Conservation (phyloP, 2,329 filamentous ascomycete genomes). For the Penicillium sp. region DNA sequence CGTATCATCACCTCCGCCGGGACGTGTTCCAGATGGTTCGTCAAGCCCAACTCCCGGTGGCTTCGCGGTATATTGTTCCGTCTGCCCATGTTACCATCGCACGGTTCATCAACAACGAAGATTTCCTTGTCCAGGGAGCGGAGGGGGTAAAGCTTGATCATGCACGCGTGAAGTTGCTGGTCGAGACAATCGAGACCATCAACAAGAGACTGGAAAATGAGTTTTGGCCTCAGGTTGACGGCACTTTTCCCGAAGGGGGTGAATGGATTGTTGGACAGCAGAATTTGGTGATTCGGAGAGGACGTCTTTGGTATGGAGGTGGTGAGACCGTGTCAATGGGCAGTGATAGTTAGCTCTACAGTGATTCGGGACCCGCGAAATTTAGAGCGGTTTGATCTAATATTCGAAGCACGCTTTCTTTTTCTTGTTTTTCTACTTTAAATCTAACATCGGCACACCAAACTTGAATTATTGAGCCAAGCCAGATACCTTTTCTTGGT, state of each 20-base stretch:
- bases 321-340: slow-evolving; percentile 62
- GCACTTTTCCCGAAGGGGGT: slow-evolving; percentile 52
- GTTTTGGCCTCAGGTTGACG: slow-evolving; percentile 62
- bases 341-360: background rate
- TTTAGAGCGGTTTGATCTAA: no score
- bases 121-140: slow-evolving; percentile 51
- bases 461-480: no score
- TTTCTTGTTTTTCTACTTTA: no score
- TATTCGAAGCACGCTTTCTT: no score
- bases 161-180: slow-evolving; percentile 61
- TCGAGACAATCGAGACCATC: slow-evolving; percentile 71
- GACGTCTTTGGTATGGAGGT: slow-evolving; percentile 84
- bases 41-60: slow-evolving; percentile 65
- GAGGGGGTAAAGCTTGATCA: slow-evolving; percentile 38
- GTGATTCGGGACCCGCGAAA: no score
- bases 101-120: slow-evolving; percentile 69
- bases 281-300: slow-evolving; percentile 70
- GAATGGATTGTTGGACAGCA: slow-evolving; percentile 86
- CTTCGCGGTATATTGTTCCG: slow-evolving; percentile 82
- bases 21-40: slow-evolving; percentile 68
- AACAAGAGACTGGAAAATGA: slow-evolving; percentile 72
- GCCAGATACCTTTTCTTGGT: no score
- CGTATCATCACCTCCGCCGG: slow-evolving; percentile 83
- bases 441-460: no score
- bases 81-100: slow-evolving; percentile 85